Base-by-base conservation (phyloP, 148 eudicot genomes). In the Heliosperma pusillum region DNA sequence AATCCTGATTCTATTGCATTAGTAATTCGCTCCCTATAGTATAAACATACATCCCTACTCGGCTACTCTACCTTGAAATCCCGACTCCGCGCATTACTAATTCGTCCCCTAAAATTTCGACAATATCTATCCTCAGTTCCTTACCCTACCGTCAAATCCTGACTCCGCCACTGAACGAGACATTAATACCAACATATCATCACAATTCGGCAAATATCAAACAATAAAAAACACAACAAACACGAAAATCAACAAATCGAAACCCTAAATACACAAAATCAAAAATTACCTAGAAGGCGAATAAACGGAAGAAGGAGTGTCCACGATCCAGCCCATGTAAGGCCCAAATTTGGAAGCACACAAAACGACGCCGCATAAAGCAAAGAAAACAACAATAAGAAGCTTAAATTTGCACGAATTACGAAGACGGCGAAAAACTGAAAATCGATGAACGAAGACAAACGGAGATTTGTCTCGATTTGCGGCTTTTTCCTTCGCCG, bases 401-500 rank as follows among this genome's bases (percentile, higher is more conserved):
- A 87, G 79, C 67, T 79, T 87, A 74, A 79, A 64, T 78, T 79
- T 89, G 22, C 69, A 30, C 68, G 80, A 24, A 64, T 70, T 77
- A 10, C 90, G 79, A 21, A 85, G 11, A 11, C 88, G 88, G 36
- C 85, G 83, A 75, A 85, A 85, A 45, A 78, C 25, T 2, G 82
- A 70, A 74, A 82, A 85, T 19, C 92, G 87, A 59, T 78, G 50
- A 69, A 76, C 71, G 81, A 53, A 73, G 76, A 61, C 81, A 40
- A 70, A 70, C 11, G 73, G 73, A 7, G 8, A 22, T 70, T 70
- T 70, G 29, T 70, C 87, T 67, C 88, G 74, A n/a, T 52, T 86
- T 26, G 90, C 83, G 5, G 93, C 89, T 73, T 89, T 89, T 74
- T 89, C 93, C 79, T 87, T 89, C 64, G 93, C 90, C 73, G 93